A percentile compares a stretch with the other conserved stretches of the same genome.
phyloP scores from a whole-genome alignment of 2,329 filamentous ascomycete genomes.

The Lizonia empirigonia region DNA sequence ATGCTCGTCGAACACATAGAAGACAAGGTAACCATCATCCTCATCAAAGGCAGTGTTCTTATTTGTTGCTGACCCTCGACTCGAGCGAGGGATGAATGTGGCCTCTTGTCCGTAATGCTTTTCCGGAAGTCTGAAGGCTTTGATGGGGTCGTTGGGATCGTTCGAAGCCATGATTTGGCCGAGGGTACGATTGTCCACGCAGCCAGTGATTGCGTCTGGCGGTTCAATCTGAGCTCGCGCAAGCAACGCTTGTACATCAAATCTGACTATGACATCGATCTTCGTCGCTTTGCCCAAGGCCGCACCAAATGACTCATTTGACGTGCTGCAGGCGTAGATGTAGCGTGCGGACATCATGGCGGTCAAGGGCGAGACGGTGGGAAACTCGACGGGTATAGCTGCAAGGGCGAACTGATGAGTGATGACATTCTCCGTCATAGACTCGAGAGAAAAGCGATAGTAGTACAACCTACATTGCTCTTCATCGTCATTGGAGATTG shows the following conservation, averaged over 20 bases:
- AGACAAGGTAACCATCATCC: slow-evolving; percentile 71
- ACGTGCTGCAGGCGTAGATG: slow-evolving; percentile 70
- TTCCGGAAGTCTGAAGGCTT: slow-evolving; percentile 65
- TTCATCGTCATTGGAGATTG: slow-evolving; percentile 54
- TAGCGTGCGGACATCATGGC: slow-evolving; percentile 65
- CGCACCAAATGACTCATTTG: slow-evolving; percentile 61
- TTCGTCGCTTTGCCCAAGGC: slow-evolving; percentile 69
- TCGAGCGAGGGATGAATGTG: slow-evolving; percentile 61
- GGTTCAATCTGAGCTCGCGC: slow-evolving; percentile 55
- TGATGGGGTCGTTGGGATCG: slow-evolving; percentile 60
- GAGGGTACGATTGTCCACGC: slow-evolving; percentile 64
- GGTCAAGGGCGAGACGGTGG: slow-evolving; percentile 60
- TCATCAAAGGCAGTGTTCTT: slow-evolving; percentile 48
- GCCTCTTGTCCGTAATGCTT: slow-evolving; percentile 71
- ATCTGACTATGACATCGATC: slow-evolving; percentile 68
- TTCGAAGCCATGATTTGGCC: slow-evolving; percentile 56
- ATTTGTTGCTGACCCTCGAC: neutral
- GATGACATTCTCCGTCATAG: slow-evolving; percentile 51
- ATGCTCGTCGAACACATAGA: slow-evolving; percentile 72
- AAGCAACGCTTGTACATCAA: slow-evolving; percentile 63
- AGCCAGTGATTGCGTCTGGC: slow-evolving; percentile 61
- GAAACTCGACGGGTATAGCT: slow-evolving; percentile 71
- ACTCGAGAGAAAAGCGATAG: slow-evolving; percentile 63
- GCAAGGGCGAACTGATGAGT: slow-evolving; percentile 68
- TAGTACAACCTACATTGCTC: slow-evolving; percentile 74